phyloP scores from a whole-genome alignment of 2,329 filamentous ascomycete genomes.

The Pseudogymnoascus verrucosus region DNA sequence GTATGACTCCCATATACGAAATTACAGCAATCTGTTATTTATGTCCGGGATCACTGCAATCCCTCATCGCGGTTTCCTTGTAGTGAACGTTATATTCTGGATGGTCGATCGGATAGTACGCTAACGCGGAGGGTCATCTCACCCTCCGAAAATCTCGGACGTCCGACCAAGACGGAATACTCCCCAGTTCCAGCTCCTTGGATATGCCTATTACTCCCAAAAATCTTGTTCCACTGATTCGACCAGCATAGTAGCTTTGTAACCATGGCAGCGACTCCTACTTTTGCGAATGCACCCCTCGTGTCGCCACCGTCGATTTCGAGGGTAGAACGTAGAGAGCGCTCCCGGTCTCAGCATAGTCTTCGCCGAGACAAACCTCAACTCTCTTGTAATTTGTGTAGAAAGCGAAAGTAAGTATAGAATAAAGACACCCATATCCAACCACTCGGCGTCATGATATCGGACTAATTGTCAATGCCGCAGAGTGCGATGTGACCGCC shows the following conservation, averaged over 20 bases:
- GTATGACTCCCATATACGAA: background rate
- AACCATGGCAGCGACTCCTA: background rate
- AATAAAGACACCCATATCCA: constrained; percentile 17
- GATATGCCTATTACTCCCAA: background rate
- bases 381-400: constrained; percentile 25
- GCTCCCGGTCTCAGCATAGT: constrained; percentile 19
- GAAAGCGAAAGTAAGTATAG: constrained; percentile 25
- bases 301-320: background rate
- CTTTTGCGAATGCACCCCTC: background rate
- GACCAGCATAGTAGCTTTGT: background rate
- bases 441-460: constrained; percentile 9
- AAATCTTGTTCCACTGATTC: background rate
- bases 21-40: background rate
- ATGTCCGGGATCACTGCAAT: background rate
- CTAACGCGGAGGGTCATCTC: background rate
- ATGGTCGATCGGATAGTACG: background rate
- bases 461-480: background rate
- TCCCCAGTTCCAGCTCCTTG: background rate
- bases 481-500: constrained; percentile 26
- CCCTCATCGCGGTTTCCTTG: background rate
- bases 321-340: constrained; percentile 7
- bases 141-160: constrained; percentile 3
- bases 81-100: background rate
- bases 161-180: background rate
- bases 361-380: constrained; percentile 26